Conservation (phyloP, 495 filamentous ascomycete genomes). For the Rhypophila decipiens region DNA sequence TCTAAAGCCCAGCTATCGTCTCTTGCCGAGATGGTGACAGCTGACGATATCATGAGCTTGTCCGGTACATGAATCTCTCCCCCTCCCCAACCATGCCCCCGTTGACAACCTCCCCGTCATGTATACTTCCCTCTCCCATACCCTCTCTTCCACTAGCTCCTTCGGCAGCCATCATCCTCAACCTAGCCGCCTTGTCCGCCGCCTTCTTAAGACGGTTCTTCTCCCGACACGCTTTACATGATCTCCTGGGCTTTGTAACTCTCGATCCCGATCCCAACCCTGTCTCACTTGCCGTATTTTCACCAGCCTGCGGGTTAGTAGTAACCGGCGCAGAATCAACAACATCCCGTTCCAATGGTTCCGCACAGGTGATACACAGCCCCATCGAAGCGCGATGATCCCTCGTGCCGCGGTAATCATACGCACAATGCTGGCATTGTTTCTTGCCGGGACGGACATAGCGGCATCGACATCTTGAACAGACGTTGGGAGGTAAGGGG, state of each 20-base stretch:
- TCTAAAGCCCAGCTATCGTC: no score
- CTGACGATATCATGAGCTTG: no score
- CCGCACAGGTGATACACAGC: neutral
- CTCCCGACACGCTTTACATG: neutral
- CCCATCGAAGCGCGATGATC: neutral
- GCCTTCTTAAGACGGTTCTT: neutral
- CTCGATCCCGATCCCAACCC: neutral
- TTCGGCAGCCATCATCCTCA: no score
- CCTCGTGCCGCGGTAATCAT: neutral
- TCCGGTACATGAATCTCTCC: no score
- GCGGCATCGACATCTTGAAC: neutral
- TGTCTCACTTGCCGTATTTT: no score
- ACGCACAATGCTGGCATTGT: neutral
- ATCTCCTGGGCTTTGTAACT: neutral
- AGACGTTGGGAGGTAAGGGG: neutral
- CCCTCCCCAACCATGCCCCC: no score
- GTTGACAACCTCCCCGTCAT: no score
- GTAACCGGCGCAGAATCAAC: no score
- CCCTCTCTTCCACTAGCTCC: no score
- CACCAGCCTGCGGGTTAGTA: no score
- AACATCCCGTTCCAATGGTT: neutral
- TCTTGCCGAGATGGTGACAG: no score
- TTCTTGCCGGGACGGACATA: neutral
- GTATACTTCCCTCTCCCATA: no score
- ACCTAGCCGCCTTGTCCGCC: neutral